These are phyloP conservation scores for Agaricus subrufescens DNA, from an alignment of 768 basidiomycete species.

Conservation along the genomic window DNA sequence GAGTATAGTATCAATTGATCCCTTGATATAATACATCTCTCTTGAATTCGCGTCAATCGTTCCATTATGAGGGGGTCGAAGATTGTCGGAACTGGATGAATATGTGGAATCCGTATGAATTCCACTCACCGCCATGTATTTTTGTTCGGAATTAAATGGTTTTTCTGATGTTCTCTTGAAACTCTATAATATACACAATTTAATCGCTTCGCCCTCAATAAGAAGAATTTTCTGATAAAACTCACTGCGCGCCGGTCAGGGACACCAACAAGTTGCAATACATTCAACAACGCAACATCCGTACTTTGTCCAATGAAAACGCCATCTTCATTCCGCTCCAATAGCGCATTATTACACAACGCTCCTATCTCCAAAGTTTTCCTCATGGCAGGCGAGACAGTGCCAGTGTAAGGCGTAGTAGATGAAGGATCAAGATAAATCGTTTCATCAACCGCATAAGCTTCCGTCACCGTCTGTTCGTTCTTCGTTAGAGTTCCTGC, in stretches of 20 bases:
- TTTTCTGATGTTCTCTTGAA: constrained; percentile 75
- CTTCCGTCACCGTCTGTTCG: constrained; percentile 89
- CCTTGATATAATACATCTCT: constrained; percentile 89
- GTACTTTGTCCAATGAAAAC: constrained; percentile 83
- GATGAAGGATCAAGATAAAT: constrained; percentile 58
- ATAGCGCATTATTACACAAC: constrained; percentile 84
- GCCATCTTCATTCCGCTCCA: constrained; percentile 61
- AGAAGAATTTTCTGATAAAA: not conserved
- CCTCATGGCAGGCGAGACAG: constrained; percentile 59
- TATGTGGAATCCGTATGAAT: constrained; percentile 39
- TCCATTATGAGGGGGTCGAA: not conserved
- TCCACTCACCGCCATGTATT: constrained; percentile 91
- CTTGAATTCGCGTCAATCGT: constrained; percentile 30
- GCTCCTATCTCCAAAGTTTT: constrained; percentile 81
- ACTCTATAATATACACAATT: constrained; percentile 32
- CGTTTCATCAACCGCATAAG: constrained; percentile 83
- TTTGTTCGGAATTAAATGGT: constrained; percentile 91
- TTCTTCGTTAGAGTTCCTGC: constrained; percentile 89
- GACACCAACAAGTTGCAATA: constrained; percentile 61
- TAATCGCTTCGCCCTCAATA: not conserved
- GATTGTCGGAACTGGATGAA: constrained; percentile 15
- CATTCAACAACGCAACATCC: constrained; percentile 87
- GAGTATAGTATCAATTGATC: constrained; percentile 85
- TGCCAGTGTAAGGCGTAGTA: constrained; percentile 26
- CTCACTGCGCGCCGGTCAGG: constrained; percentile 69